These are phyloP conservation scores for Ambispora gerdemannii DNA, from an alignment of 192 early-diverging fungal genomes.

Conservation along the genomic window DNA sequence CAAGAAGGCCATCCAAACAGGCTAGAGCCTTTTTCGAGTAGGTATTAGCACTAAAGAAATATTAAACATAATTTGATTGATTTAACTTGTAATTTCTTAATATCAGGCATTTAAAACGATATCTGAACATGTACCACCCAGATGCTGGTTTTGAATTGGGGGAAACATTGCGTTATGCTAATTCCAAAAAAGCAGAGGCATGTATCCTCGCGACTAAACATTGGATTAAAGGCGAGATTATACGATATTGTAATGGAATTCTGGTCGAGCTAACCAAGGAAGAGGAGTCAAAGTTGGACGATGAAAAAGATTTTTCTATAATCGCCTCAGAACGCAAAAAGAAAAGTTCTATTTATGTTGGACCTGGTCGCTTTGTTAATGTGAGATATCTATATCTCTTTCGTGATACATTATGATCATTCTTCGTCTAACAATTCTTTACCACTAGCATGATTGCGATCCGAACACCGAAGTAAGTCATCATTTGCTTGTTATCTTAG, in stretches of 20 bases:
- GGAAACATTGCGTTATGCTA: slow-evolving; percentile 50
- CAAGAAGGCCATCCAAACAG: slow-evolving; percentile 2
- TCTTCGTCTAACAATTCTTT: too few species aligned
- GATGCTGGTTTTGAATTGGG: slow-evolving; percentile 58
- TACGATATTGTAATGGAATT: slow-evolving; percentile 49
- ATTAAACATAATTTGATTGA: neutral
- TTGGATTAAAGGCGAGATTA: slow-evolving; percentile 46
- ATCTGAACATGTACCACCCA: slow-evolving; percentile 46
- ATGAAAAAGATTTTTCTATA: slow-evolving; percentile 28
- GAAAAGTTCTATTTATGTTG: slow-evolving; percentile 54
- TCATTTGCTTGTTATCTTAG: neutral
- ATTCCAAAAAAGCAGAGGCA: slow-evolving; percentile 46
- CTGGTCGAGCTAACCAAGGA: slow-evolving; percentile 48
- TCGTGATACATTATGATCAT: too few species aligned
- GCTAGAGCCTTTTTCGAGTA: slow-evolving; percentile 33
- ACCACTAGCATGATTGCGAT: slow-evolving; percentile 65
- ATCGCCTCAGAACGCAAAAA: slow-evolving; percentile 36
- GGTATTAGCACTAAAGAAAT: slow-evolving; percentile 11
- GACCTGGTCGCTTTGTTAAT: slow-evolving; percentile 64
- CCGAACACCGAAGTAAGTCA: slow-evolving; percentile 46
- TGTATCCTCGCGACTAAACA: slow-evolving; percentile 52
- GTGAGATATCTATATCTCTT: too few species aligned
- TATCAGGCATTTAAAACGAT: slow-evolving; percentile 38
- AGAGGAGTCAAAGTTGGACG: slow-evolving; percentile 50
- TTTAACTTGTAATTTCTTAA: too few species aligned